Conservation (phyloP, 2,329 filamentous ascomycete species). For the Alternaria postmessia region DNA sequence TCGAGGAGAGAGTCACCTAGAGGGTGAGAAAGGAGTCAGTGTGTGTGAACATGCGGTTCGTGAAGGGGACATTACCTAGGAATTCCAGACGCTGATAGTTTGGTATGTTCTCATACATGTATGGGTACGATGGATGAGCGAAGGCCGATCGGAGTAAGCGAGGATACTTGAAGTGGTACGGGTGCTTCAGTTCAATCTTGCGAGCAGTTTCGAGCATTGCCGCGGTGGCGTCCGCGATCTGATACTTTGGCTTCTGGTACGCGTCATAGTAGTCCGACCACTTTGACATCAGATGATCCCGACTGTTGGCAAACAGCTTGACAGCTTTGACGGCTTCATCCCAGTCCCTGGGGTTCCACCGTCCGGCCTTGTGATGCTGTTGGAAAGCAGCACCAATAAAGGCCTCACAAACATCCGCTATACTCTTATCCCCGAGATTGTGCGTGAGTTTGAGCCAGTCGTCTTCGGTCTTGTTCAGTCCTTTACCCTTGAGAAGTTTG, state of each 20-base stretch:
- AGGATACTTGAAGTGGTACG: constrained; percentile 76
- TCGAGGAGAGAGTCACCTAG: constrained; percentile 89
- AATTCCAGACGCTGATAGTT: constrained; percentile 71
- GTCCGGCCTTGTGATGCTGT: constrained; percentile 56
- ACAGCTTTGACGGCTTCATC: constrained; percentile 71
- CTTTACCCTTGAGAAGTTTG: constrained; percentile 76
- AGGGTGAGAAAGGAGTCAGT: constrained; percentile 71
- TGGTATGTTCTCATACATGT: constrained; percentile 78
- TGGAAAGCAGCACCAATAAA: constrained; percentile 85
- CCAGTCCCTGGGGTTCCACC: constrained; percentile 59
- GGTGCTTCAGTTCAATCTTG: constrained; percentile 67
- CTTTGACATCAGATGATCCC: constrained; percentile 71
- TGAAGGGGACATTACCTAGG: neutral
- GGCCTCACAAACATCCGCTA: constrained; percentile 94
- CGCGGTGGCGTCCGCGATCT: constrained; percentile 67
- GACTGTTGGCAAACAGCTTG: constrained; percentile 72
- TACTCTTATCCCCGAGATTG: constrained; percentile 80
- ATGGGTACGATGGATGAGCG: constrained; percentile 83
- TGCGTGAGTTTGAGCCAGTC: constrained; percentile 64
- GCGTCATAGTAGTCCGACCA: constrained; percentile 77
- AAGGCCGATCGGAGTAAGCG: constrained; percentile 84
- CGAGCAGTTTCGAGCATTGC: constrained; percentile 73
- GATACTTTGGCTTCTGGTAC: constrained; percentile 77
- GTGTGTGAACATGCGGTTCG: neutral
- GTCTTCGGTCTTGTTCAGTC: constrained; percentile 58